phyloP scores from a whole-genome alignment of 371 early-diverging fungal genomes.

The Rhizopus sp. region DNA sequence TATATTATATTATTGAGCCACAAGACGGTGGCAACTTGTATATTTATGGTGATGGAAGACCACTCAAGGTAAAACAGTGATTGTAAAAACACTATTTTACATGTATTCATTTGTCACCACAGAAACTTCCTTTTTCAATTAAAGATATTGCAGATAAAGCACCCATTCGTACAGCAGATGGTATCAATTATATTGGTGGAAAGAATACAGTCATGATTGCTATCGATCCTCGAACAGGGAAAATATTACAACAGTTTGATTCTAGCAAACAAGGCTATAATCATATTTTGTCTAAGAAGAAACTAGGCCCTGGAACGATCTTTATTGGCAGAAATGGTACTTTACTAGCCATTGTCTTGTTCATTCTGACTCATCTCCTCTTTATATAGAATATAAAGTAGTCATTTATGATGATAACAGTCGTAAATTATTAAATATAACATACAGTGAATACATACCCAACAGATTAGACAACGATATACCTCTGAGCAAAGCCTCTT shows the following conservation, averaged over 20 bases:
- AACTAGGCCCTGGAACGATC: slow-evolving; percentile 33
- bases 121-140: slow-evolving; percentile 76
- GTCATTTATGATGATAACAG: slow-evolving; percentile 27
- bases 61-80: slow-evolving; percentile 47
- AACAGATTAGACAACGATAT: slow-evolving; percentile 41
- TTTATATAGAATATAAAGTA: slow-evolving; percentile 23
- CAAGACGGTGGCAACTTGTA: slow-evolving; percentile 75
- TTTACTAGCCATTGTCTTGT: background rate
- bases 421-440: slow-evolving; percentile 39
- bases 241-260: slow-evolving; percentile 56
- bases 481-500: slow-evolving; percentile 23
- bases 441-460: slow-evolving; percentile 50
- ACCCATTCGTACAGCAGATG: slow-evolving; percentile 60
- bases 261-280: slow-evolving; percentile 31
- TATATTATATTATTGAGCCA: slow-evolving; percentile 80
- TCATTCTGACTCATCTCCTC: background rate
- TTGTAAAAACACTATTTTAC: background rate
- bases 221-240: slow-evolving; percentile 72
- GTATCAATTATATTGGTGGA: slow-evolving; percentile 67
- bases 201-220: slow-evolving; percentile 70
- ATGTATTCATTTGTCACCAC: slow-evolving; percentile 1
- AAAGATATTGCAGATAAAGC: slow-evolving; percentile 65
- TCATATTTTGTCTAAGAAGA: slow-evolving; percentile 23
- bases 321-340: slow-evolving; percentile 48
- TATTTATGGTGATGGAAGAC: slow-evolving; percentile 56